Base-by-base conservation (phyloP, 2,329 filamentous ascomycete genomes). In the Didymella sp. region DNA sequence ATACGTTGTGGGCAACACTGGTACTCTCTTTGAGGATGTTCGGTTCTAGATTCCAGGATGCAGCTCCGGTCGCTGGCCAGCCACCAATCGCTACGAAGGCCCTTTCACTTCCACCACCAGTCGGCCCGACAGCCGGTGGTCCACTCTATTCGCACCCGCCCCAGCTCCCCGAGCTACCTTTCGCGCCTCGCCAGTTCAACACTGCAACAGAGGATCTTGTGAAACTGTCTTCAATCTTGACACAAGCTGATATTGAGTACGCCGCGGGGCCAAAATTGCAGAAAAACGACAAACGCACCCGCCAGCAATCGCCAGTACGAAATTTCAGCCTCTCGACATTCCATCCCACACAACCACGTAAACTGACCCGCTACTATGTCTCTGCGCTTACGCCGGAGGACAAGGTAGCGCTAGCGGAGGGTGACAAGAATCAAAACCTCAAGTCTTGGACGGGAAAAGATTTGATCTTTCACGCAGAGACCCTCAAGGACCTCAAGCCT, bases 351-450 rank as follows among this genome's bases (percentile, higher is more conserved):
- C 41, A 27, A n/a, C 33, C 35, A 19, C 25, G 31, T 22, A 35
- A 7, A 5, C 42, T 27, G 17, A 1, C 40, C 2, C 66, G 67
- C 27, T 73, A 71, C 56, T 73, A 73, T 43, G 42, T 42, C 13
- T 46, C 58, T 21, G 56, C 64, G 1, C 61, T 73, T 1, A 59
- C 63, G 0, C 19, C 46, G 3, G 58, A 58, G 5, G 71, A 70
- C 21, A 58, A 50, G 28, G 17, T 41, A 11, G 58, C 64, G 4
- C 56, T 73, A n/a, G 38, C 47, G 4, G 13, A 8, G 1, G 69
- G 64, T 12, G 59, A 66, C 13, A 15, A 58, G 27, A 63, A 66
- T 28, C 63, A 69, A 47, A 70, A 69, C 40, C 56, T 64, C 3
- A 58, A 57, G 38, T 15, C 59, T 9, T 71, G 62, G 63, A 58